Percentiles rank a stretch among this genome's conserved stretches.
Evolutionary conservation across 495 filamentous ascomycete genomes (phyloP).

Genomic region (Penicillium turbatum): DNA sequence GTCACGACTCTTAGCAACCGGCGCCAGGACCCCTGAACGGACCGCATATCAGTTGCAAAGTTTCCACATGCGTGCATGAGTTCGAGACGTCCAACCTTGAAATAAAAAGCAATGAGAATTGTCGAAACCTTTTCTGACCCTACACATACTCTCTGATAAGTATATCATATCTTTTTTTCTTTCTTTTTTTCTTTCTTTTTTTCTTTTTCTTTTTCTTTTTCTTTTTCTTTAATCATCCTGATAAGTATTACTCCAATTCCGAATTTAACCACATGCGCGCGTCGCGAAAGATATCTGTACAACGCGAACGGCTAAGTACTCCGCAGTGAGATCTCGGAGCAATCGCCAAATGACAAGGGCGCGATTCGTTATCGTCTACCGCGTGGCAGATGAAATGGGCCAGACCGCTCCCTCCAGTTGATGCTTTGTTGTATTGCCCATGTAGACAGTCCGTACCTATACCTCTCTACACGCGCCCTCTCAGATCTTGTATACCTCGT

Average conservation of each 20-base stretch:
- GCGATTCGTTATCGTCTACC: constrained; percentile 17
- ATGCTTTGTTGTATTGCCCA: no score
- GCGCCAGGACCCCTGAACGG: constrained; percentile 7
- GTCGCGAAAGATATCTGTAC: constrained; percentile 5
- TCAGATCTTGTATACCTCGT: neutral
- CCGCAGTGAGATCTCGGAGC: constrained; percentile 7
- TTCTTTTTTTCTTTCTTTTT: no score
- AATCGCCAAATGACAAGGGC: constrained; percentile 8
- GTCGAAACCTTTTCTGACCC: neutral
- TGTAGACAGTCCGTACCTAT: neutral
- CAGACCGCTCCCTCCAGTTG: neutral
- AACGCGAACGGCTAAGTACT: constrained; percentile 12
- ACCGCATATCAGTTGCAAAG: constrained; percentile 21
- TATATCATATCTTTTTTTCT: no score
- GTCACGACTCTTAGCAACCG: constrained; percentile 18
- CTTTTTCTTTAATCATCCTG: no score
- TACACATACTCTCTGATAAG: no score
- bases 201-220: no score
- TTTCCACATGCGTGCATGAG: neutral
- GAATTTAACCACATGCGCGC: constrained; percentile 4
- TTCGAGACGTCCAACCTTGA: constrained; percentile 3
- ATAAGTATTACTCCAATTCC: no score
- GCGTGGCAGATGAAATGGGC: neutral
- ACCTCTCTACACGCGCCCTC: neutral
- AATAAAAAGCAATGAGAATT: constrained; percentile 4